These are phyloP conservation scores for Candida boleticola DNA, from an alignment of 805 yeast species.

Conservation along the genomic window DNA sequence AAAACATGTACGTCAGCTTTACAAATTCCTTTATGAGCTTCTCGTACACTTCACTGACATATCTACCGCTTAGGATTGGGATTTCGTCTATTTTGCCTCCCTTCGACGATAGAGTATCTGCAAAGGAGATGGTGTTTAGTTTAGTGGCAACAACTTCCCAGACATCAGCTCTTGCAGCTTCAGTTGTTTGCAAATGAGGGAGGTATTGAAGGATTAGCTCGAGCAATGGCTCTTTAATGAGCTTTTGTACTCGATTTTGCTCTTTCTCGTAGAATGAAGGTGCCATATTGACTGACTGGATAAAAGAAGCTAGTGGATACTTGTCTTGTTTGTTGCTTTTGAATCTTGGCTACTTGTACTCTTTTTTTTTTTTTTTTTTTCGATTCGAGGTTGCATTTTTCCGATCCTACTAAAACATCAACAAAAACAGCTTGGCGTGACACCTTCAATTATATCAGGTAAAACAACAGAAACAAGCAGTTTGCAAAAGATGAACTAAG, in stretches of 20 bases:
- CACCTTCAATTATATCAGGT: no score
- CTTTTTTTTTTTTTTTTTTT: no score
- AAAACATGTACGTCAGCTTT: neutral
- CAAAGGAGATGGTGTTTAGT: conserved; percentile 20
- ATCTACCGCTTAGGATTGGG: conserved; percentile 26
- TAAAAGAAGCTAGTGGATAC: no score
- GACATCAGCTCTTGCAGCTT: conserved; percentile 20
- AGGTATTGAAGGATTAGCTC: conserved; percentile 25
- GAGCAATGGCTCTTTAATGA: conserved; percentile 26
- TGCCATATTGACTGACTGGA: conserved; percentile 1
- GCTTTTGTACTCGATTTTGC: conserved; percentile 17
- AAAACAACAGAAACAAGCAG: no score
- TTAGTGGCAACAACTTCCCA: conserved; percentile 38
- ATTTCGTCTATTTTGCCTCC: conserved; percentile 15
- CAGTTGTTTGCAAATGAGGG: conserved; percentile 31
- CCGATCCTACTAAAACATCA: no score
- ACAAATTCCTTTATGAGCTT: conserved; percentile 15
- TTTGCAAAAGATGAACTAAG: no score
- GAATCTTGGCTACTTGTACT: no score
- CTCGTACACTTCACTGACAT: conserved; percentile 19
- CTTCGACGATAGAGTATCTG: conserved; percentile 8
- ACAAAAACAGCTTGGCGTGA: no score
- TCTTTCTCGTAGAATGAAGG: conserved; percentile 27
- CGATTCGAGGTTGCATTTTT: no score
- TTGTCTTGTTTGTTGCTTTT: no score